These are phyloP conservation scores for Arxiozyma heterogenica DNA, from an alignment of 1,139 yeast genomes.

Conservation along the genomic window DNA sequence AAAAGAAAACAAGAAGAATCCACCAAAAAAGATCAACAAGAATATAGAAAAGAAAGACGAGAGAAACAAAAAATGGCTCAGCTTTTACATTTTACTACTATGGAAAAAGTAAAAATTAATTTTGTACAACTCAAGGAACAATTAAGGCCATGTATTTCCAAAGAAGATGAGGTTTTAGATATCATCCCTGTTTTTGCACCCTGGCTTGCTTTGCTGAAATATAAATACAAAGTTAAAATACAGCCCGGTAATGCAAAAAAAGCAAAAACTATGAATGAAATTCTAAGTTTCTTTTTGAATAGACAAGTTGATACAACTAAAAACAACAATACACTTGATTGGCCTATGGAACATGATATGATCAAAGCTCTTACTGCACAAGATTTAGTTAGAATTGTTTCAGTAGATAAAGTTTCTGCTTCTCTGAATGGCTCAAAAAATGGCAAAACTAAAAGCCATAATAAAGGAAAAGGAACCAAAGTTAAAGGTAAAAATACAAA, in stretches of 20 bases:
- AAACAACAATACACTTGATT: slow-evolving; percentile 49
- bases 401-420: slow-evolving; percentile 43
- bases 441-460: background rate
- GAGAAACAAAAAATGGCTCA: slow-evolving; percentile 46
- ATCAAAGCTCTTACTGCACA: slow-evolving; percentile 49
- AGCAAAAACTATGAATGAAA: slow-evolving; percentile 74
- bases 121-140: slow-evolving; percentile 32
- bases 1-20: slow-evolving; percentile 32
- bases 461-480: slow-evolving; percentile 3
- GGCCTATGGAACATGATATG: slow-evolving; percentile 61
- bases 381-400: slow-evolving; percentile 44
- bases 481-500: slow-evolving; percentile 1
- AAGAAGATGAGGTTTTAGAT: slow-evolving; percentile 41
- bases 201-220: slow-evolving; percentile 68
- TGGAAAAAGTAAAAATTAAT: slow-evolving; percentile 26
- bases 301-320: slow-evolving; percentile 46
- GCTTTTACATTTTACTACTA: slow-evolving; percentile 39
- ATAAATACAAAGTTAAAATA: slow-evolving; percentile 74
- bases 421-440: slow-evolving; percentile 32
- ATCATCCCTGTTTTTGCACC: slow-evolving; percentile 90
- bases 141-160: slow-evolving; percentile 32
- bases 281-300: slow-evolving; percentile 47
- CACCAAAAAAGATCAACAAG: slow-evolving; percentile 33
- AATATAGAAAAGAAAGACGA: slow-evolving; percentile 33
- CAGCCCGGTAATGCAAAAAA: slow-evolving; percentile 84